Evolutionary conservation across 2,329 filamentous ascomycete species (phyloP).

Genomic region (Mycosphaerella arachidis): DNA sequence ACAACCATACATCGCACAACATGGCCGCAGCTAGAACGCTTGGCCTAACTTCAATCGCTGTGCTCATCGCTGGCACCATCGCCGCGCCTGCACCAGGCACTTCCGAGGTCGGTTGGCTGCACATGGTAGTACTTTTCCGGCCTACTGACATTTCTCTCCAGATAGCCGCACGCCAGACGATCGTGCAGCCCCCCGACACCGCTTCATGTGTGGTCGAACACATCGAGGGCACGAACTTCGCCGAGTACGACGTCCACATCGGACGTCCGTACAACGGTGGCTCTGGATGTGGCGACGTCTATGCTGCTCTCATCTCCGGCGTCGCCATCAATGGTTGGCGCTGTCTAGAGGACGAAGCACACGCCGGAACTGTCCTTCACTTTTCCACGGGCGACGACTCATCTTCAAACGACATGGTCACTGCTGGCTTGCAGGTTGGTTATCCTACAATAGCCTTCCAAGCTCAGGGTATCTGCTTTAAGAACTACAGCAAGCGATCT

Average conservation of each 20-base stretch:
- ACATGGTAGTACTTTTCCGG: neutral
- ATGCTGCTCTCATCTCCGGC: neutral
- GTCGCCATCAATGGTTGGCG: neutral
- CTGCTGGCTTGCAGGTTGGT: neutral
- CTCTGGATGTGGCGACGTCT: neutral
- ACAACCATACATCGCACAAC: too few relatives aligned
- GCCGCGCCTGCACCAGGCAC: neutral
- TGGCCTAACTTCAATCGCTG: neutral
- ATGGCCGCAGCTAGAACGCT: too few relatives aligned
- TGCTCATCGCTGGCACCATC: neutral
- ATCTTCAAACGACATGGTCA: neutral
- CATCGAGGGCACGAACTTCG: neutral
- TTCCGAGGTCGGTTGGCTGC: neutral
- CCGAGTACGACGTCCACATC: neutral
- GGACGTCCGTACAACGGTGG: neutral
- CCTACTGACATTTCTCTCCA: neutral
- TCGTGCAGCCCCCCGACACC: neutral
- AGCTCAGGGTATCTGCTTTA: neutral
- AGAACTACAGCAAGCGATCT: neutral
- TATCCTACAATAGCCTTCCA: neutral
- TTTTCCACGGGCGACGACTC: neutral
- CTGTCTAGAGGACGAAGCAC: neutral
- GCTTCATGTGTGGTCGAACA: neutral
- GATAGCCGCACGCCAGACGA: neutral
- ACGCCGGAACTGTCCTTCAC: neutral